These are phyloP conservation scores for Phytophthora quininea DNA, from an alignment of 352 stramenopile species.

Conservation along the genomic window DNA sequence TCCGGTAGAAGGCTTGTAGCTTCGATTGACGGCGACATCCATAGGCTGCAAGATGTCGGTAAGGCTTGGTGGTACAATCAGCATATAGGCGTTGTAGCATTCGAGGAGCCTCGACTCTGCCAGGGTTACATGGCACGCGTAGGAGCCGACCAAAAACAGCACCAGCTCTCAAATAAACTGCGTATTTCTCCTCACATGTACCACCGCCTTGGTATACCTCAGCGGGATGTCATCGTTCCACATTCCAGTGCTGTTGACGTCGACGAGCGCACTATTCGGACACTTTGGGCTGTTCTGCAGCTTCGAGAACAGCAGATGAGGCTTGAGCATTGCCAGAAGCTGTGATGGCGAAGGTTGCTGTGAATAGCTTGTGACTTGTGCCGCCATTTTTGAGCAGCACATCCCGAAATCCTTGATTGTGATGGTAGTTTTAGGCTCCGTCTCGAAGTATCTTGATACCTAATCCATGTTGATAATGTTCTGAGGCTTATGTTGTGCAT, in stretches of 20 bases:
- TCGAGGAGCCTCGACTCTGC: neutral
- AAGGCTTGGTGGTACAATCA: neutral
- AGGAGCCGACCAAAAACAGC: neutral
- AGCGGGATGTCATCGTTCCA: neutral
- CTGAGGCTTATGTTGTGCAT: neutral
- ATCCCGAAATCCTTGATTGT: neutral
- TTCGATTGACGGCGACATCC: neutral
- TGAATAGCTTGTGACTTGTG: constrained; percentile 1
- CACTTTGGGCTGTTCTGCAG: neutral
- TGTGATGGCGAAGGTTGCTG: neutral
- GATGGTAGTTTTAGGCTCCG: neutral
- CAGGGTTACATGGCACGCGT: neutral
- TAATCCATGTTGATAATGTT: constrained; percentile 9
- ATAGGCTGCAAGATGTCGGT: neutral
- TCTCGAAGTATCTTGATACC: neutral
- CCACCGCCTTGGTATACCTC: neutral
- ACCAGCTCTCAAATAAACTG: neutral
- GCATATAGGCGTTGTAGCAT: neutral
- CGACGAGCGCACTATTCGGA: neutral
- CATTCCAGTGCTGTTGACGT: neutral
- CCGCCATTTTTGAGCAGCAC: neutral
- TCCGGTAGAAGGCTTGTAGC: neutral
- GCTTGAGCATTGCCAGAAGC: neutral
- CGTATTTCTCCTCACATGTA: neutral
- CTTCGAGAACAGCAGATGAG: constrained; percentile 3